A percentile compares a stretch with the other conserved stretches of the same genome.
Evolutionary conservation across 2,329 filamentous ascomycete species (phyloP).

Genomic region (Setomelanomma holmii): DNA sequence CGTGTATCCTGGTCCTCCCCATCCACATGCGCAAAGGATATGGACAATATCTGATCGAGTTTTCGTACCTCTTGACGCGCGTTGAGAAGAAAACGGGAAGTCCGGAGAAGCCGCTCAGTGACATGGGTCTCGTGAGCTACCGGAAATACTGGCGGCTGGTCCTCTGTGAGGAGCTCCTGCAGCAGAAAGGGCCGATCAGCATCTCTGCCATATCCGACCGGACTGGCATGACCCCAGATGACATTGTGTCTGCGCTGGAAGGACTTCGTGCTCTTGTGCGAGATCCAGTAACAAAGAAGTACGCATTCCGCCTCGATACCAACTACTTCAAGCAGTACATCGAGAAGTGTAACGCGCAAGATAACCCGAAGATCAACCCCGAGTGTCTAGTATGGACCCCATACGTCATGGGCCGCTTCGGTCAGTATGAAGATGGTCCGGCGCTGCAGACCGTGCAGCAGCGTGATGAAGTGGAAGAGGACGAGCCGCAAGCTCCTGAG

Average conservation of each 20-base stretch:
- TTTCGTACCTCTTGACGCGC: slow-evolving; percentile 93
- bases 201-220: slow-evolving; percentile 77
- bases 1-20: slow-evolving; percentile 92
- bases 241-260: slow-evolving; percentile 93
- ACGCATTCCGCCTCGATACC: slow-evolving; percentile 87
- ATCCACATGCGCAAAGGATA: slow-evolving; percentile 98
- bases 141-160: slow-evolving; percentile 95
- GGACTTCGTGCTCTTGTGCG: slow-evolving; percentile 86
- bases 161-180: slow-evolving; percentile 81
- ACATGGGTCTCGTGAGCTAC: slow-evolving; percentile 97
- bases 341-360: slow-evolving; percentile 85
- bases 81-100: slow-evolving; percentile 94
- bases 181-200: slow-evolving; percentile 64
- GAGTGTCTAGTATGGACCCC: slow-evolving; percentile 91
- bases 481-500: slow-evolving; percentile 50
- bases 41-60: slow-evolving; percentile 95
- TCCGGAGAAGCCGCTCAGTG: slow-evolving; percentile 94
- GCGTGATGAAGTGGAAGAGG: slow-evolving; percentile 72
- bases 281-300: slow-evolving; percentile 85
- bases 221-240: slow-evolving; percentile 94
- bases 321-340: slow-evolving; percentile 88
- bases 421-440: slow-evolving; percentile 82
- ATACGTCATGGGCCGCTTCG: slow-evolving; percentile 90
- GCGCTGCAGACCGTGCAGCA: slow-evolving; percentile 86
- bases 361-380: slow-evolving; percentile 83